A percentile compares a stretch with the other conserved stretches of the same genome.
These are phyloP conservation scores for Amesomyces nigricolor DNA, from an alignment of 2,329 filamentous ascomycete genomes.

Conservation along the genomic window DNA sequence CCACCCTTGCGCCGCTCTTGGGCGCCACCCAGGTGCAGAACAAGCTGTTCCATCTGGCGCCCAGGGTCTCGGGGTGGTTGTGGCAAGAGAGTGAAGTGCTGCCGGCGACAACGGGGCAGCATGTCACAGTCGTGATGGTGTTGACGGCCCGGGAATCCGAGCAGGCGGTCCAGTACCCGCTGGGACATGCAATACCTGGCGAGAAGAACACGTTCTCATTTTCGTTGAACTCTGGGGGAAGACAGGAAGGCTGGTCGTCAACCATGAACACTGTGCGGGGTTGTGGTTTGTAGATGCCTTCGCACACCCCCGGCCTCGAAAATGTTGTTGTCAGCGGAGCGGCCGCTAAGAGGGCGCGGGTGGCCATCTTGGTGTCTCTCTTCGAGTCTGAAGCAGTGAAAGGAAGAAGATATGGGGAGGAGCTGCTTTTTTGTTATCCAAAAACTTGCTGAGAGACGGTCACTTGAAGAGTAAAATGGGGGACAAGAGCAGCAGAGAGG, in stretches of 20 bases:
- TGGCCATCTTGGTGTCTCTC: background rate
- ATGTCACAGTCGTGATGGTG: constrained; percentile 33
- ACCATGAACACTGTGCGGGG: constrained; percentile 22
- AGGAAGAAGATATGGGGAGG: no score
- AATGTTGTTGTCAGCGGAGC: constrained; percentile 29
- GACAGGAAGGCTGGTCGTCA: constrained; percentile 28
- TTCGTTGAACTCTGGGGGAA: constrained; percentile 29
- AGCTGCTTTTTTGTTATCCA: no score
- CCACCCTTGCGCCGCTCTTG: constrained; percentile 21
- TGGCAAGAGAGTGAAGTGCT: constrained; percentile 28
- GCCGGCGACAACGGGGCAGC: constrained; percentile 29
- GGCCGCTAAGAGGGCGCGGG: constrained; percentile 17
- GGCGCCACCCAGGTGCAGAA: constrained; percentile 34
- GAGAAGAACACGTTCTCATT: constrained; percentile 31
- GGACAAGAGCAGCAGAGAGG: no score
- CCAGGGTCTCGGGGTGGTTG: constrained; percentile 27
- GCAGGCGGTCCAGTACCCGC: constrained; percentile 29
- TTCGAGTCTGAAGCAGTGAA: background rate
- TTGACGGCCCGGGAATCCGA: constrained; percentile 26
- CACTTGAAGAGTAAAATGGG: no score
- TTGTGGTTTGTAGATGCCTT: constrained; percentile 20
- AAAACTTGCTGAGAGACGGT: no score
- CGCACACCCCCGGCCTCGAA: constrained; percentile 22
- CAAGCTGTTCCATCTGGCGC: constrained; percentile 25
- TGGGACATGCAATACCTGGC: constrained; percentile 20